These are phyloP conservation scores for Monosporozyma servazzii DNA, from an alignment of 805 yeast species.

Conservation along the genomic window DNA sequence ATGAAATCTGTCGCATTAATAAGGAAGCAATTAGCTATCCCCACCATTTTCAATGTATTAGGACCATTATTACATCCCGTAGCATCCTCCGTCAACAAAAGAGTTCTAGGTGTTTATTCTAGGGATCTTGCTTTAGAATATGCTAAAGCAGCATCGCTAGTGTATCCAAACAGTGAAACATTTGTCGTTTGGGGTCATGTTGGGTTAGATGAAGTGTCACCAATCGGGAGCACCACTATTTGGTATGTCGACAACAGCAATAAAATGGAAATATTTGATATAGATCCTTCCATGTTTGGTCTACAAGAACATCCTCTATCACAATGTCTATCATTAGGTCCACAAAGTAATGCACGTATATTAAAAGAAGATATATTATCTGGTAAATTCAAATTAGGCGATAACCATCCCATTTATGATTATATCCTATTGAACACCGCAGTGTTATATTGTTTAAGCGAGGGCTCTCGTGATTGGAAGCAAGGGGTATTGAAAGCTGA, in stretches of 20 bases:
- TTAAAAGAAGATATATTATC: slow-evolving; percentile 32
- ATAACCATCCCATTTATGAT: slow-evolving; percentile 62
- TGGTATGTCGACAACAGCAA: slow-evolving; percentile 48
- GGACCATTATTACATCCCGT: slow-evolving; percentile 95
- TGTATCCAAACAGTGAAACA: slow-evolving; percentile 43
- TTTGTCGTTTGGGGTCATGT: slow-evolving; percentile 90
- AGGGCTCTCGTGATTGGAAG: slow-evolving; percentile 58
- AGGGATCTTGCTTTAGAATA: slow-evolving; percentile 71
- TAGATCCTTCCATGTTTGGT: slow-evolving; percentile 75
- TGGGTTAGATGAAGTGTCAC: slow-evolving; percentile 90
- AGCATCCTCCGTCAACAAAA: slow-evolving; percentile 49
- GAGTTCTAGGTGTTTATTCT: slow-evolving; percentile 85
- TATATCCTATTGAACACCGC: slow-evolving; percentile 87
- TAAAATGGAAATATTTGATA: slow-evolving; percentile 34
- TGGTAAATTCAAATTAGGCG: slow-evolving; percentile 38
- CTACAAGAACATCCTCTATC: slow-evolving; percentile 60
- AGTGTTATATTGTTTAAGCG: slow-evolving; percentile 75
- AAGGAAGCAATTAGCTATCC: slow-evolving; percentile 74
- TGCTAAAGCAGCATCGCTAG: slow-evolving; percentile 65
- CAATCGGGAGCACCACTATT: slow-evolving; percentile 69
- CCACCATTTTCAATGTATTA: slow-evolving; percentile 85
- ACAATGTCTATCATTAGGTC: slow-evolving; percentile 75
- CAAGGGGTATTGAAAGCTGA: slow-evolving; percentile 72
- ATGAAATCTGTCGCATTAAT: slow-evolving; percentile 75
- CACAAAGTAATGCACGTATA: slow-evolving; percentile 68